phyloP scores from a whole-genome alignment of 805 yeast genomes.

The Yamadazyma tumulicola region DNA sequence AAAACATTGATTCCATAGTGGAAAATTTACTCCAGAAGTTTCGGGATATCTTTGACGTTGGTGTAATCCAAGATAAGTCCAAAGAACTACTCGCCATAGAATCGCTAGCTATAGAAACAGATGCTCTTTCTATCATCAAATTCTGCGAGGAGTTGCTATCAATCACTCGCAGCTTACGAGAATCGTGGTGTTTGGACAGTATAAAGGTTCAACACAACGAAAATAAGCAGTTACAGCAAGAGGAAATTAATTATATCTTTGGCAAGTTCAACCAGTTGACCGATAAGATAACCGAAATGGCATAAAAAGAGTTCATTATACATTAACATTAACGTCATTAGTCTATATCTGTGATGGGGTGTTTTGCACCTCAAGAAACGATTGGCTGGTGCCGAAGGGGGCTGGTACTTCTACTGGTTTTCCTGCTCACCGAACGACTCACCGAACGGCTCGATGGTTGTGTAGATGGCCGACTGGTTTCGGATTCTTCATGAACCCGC shows the following conservation, averaged over 20 bases:
- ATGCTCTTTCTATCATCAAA: conserved; percentile 48
- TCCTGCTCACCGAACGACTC: conserved; percentile 6
- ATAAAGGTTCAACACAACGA: conserved; percentile 30
- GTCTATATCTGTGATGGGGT: not conserved
- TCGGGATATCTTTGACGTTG: conserved; percentile 50
- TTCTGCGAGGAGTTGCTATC: conserved; percentile 51
- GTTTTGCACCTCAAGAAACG: too few species aligned
- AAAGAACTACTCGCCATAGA: conserved; percentile 48
- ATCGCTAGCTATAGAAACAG: conserved; percentile 52
- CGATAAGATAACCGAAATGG: conserved; percentile 24
- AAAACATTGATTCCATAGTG: conserved; percentile 49
- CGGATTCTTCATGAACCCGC: conserved; percentile 15
- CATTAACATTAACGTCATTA: conserved; percentile 5
- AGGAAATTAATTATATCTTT: conserved; percentile 23
- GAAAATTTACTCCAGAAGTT: conserved; percentile 51
- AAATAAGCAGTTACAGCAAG: conserved; percentile 15
- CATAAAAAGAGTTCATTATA: conserved; percentile 8
- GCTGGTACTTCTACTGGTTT: conserved; percentile 8
- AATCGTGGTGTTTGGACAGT: conserved; percentile 57
- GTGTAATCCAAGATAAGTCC: conserved; percentile 39
- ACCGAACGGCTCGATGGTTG: conserved; percentile 5
- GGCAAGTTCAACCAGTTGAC: conserved; percentile 33
- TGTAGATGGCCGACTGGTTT: conserved; percentile 7
- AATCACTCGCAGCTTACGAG: conserved; percentile 48
- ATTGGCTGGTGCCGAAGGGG: conserved; percentile 4